A percentile compares a stretch with the other conserved stretches of the same genome.
Conservation (phyloP, 768 basidiomycete species). For the Xerocomellus amylosporus region DNA sequence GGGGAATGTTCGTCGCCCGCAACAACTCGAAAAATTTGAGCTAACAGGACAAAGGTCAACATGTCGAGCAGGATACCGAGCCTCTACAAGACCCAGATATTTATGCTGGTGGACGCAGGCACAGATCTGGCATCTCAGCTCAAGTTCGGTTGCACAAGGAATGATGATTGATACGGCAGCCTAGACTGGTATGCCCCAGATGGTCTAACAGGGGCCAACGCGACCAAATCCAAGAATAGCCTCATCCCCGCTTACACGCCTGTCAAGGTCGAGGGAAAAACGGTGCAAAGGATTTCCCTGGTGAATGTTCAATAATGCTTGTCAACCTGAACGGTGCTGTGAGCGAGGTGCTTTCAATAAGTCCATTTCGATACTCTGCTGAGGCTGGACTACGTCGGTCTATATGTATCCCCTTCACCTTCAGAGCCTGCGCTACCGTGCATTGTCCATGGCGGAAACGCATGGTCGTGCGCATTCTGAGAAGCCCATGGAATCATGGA, state of each 20-base stretch:
- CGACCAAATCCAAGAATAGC: not conserved
- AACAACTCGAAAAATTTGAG: slow-evolving; percentile 21
- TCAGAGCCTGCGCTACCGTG: slow-evolving; percentile 26
- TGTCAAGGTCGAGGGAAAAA: not conserved
- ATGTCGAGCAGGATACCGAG: not conserved
- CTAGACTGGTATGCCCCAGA: not conserved
- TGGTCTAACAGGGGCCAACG: not conserved
- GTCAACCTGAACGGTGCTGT: slow-evolving; percentile 1
- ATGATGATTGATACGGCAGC: not conserved
- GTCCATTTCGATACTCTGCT: slow-evolving; percentile 13
- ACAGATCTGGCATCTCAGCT: not conserved
- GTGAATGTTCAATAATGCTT: not conserved
- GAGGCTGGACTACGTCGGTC: slow-evolving; percentile 23
- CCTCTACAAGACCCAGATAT: slow-evolving; percentile 2
- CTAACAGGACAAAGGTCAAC: slow-evolving; percentile 20
- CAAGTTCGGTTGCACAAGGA: not conserved
- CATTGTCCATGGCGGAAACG: slow-evolving; percentile 28
- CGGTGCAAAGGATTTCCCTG: not conserved
- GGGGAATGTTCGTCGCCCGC: slow-evolving; percentile 1
- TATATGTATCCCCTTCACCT: slow-evolving; percentile 27
- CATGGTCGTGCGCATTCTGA: slow-evolving; percentile 14
- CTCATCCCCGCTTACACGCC: not conserved
- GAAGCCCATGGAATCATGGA: slow-evolving; percentile 24
- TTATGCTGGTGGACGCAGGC: slow-evolving; percentile 9
- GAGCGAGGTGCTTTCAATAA: slow-evolving; percentile 13